Percentiles rank a stretch among this genome's conserved stretches.
These are phyloP conservation scores for Thraustochytrium sp. DNA, from an alignment of 352 stramenopile species.

Conservation along the genomic window DNA sequence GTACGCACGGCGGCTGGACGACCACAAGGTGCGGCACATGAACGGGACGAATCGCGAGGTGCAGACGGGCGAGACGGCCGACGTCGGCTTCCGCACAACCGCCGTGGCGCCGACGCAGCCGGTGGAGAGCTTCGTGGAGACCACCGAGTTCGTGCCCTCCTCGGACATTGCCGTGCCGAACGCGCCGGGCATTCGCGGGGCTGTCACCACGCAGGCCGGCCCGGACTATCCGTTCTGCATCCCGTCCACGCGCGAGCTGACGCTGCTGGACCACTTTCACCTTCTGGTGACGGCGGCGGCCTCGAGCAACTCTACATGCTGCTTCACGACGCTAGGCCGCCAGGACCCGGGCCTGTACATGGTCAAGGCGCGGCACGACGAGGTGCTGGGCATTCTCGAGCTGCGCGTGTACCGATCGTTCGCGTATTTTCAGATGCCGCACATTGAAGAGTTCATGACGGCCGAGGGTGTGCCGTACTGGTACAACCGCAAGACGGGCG, in stretches of 20 bases:
- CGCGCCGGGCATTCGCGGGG: conserved; percentile 66
- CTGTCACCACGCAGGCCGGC: conserved; percentile 74
- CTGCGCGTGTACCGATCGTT: conserved; percentile 82
- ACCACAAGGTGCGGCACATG: conserved; percentile 47
- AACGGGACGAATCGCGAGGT: conserved; percentile 70
- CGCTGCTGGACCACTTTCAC: conserved; percentile 83
- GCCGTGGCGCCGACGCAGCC: conserved; percentile 47
- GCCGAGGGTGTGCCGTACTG: conserved; percentile 83
- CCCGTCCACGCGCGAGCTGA: conserved; percentile 79
- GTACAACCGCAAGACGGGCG: conserved; percentile 63
- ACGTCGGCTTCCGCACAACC: conserved; percentile 76
- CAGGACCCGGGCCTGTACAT: conserved; percentile 86
- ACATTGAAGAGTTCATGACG: conserved; percentile 79
- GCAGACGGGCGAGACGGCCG: conserved; percentile 78
- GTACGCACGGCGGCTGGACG: not conserved
- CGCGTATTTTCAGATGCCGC: conserved; percentile 74
- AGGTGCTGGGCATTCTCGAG: conserved; percentile 68
- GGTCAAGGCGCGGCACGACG: conserved; percentile 66
- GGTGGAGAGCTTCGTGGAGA: conserved; percentile 55
- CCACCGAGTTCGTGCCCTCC: conserved; percentile 65
- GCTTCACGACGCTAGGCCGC: conserved; percentile 51
- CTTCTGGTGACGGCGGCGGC: conserved; percentile 76
- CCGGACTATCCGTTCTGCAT: conserved; percentile 83
- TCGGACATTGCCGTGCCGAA: conserved; percentile 75
- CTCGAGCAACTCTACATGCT: conserved; percentile 78